phyloP scores from a whole-genome alignment of 306 rosid genomes.

The Arachis hypogaea region DNA sequence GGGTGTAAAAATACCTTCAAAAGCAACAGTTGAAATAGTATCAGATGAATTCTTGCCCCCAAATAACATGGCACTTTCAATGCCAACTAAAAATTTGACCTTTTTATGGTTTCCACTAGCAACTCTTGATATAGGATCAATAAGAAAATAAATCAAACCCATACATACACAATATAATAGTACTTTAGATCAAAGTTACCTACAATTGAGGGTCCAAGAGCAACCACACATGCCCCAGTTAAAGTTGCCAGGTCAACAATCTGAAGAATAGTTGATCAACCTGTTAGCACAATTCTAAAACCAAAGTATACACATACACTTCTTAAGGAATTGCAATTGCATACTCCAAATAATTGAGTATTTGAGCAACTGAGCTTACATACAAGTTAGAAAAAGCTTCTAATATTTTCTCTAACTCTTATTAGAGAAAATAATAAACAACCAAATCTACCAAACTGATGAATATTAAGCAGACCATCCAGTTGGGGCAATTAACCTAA shows the following conservation, averaged over 20 bases:
- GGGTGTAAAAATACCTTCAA: slow-evolving; percentile 86
- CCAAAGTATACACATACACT: slow-evolving; percentile 24
- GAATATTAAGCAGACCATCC: background rate
- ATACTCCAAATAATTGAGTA: background rate
- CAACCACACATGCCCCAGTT: slow-evolving; percentile 88
- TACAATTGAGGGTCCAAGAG: slow-evolving; percentile 94
- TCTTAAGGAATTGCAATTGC: slow-evolving; percentile 13
- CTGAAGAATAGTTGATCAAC: slow-evolving; percentile 52
- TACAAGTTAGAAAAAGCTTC: background rate
- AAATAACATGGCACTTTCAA: slow-evolving; percentile 1
- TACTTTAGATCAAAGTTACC: slow-evolving; percentile 50
- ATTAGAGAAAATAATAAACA: background rate
- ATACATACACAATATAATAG: background rate
- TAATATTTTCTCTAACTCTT: slow-evolving; percentile 20
- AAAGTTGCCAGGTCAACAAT: slow-evolving; percentile 92
- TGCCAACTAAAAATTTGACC: background rate
- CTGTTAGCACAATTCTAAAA: slow-evolving; percentile 45
- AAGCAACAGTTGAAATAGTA: slow-evolving; percentile 33
- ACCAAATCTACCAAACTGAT: slow-evolving; percentile 18
- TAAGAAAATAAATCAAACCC: background rate
- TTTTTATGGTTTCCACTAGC: background rate
- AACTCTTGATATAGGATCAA: slow-evolving; percentile 6
- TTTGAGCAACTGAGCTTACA: background rate
- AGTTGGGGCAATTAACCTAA: background rate
- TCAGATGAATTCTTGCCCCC: slow-evolving; percentile 19